Conservation (phyloP, 2,329 filamentous ascomycete species). For the Stagonosporopsis vannaccii region DNA sequence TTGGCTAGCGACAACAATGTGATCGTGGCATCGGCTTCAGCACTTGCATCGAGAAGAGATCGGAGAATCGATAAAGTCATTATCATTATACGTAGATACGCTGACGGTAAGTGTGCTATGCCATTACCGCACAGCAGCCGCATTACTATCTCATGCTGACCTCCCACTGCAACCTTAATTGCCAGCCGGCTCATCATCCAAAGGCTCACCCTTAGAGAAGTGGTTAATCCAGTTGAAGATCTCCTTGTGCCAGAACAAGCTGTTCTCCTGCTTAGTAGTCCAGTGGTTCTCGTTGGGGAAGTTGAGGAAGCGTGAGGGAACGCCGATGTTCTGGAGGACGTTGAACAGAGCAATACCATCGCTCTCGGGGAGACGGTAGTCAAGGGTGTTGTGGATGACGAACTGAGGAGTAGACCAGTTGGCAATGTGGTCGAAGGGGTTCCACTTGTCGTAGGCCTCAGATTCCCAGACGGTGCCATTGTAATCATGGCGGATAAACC, state of each 20-base stretch:
- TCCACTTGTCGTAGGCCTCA: conserved; percentile 62
- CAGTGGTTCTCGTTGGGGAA: conserved; percentile 83
- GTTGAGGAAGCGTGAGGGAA: conserved; percentile 78
- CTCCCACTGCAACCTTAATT: conserved; percentile 27
- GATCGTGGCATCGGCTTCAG: background rate
- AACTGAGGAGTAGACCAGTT: conserved; percentile 89
- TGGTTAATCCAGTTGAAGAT: conserved; percentile 52
- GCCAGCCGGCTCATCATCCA: conserved; percentile 41
- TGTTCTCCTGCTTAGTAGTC: conserved; percentile 91
- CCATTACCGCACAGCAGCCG: conserved; percentile 5
- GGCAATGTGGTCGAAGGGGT: conserved; percentile 63
- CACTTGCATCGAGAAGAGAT: background rate
- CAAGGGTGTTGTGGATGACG: conserved; percentile 87
- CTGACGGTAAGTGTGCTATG: conserved; percentile 12
- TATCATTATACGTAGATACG: conserved; percentile 23
- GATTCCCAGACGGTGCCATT: conserved; percentile 45
- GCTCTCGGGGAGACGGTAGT: conserved; percentile 85
- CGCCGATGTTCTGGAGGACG: conserved; percentile 75
- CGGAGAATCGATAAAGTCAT: conserved; percentile 4
- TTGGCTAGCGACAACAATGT: background rate
- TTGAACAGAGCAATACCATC: conserved; percentile 89
- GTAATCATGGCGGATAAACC: conserved; percentile 59
- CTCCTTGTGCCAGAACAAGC: conserved; percentile 82
- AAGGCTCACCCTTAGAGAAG: conserved; percentile 40
- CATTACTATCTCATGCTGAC: background rate